These are phyloP conservation scores for Diatrype stigma DNA, from an alignment of 2,329 filamentous ascomycete species.

Conservation along the genomic window DNA sequence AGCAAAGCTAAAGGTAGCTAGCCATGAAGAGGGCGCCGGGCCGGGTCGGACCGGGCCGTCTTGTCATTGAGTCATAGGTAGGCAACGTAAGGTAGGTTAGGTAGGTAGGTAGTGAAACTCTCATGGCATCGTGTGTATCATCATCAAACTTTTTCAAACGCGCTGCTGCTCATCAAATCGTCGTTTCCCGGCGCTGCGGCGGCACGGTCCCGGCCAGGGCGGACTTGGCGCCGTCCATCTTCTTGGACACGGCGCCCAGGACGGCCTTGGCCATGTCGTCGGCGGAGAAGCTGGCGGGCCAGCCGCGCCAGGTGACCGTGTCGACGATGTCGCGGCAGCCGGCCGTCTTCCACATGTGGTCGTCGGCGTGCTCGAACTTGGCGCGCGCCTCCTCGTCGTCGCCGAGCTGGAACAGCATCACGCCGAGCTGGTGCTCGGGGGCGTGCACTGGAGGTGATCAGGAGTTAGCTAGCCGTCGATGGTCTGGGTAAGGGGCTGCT, in stretches of 20 bases:
- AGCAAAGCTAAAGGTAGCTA: no score
- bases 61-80: no score
- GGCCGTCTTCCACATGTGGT: conserved; percentile 16
- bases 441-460: no score
- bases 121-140: no score
- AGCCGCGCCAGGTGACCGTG: conserved; percentile 20
- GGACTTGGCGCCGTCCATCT: conserved; percentile 20
- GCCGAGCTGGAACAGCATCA: conserved; percentile 22
- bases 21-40: no score
- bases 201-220: conserved; percentile 13
- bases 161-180: conserved; percentile 1
- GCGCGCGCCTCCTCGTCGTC: conserved; percentile 18
- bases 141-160: no score
- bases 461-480: no score
- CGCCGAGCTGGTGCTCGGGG: conserved; percentile 37
- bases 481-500: no score
- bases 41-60: no score
- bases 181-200: conserved; percentile 17
- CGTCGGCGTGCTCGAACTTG: conserved; percentile 20
- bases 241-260: conserved; percentile 17
- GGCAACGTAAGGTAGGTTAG: no score
- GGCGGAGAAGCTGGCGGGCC: conserved; percentile 15
- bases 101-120: no score
- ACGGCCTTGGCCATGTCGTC: conserved; percentile 22
- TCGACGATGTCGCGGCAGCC: conserved; percentile 21